These are phyloP conservation scores for Pseudopithomyces chartarum DNA, from an alignment of 2,329 filamentous ascomycete species.

Conservation along the genomic window DNA sequence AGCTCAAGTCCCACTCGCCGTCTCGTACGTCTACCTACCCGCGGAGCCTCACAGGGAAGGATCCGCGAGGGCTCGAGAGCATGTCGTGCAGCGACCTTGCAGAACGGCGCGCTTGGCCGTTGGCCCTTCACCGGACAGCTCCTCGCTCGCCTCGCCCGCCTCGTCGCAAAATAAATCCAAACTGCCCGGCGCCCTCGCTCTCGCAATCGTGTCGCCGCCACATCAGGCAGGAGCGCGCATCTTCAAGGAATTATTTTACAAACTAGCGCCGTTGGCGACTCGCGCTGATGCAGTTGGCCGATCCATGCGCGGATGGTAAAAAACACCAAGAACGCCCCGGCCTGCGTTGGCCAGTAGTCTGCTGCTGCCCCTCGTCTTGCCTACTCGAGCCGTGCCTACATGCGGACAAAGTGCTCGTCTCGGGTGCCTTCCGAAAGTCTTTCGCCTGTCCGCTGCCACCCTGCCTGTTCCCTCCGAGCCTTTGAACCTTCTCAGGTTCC, in stretches of 20 bases:
- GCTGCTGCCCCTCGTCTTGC: neutral
- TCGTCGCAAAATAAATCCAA: neutral
- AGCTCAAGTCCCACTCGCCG: conserved; percentile 39
- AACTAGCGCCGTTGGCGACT: conserved; percentile 1
- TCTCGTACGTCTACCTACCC: conserved; percentile 1
- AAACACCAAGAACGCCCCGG: neutral
- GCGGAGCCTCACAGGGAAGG: conserved; percentile 5
- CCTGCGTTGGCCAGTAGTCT: neutral
- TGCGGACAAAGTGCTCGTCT: neutral
- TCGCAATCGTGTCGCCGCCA: neutral
- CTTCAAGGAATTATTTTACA: neutral
- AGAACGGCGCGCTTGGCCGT: conserved; percentile 3
- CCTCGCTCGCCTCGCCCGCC: conserved; percentile 15
- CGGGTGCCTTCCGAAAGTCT: neutral
- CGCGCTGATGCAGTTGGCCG: conserved; percentile 5
- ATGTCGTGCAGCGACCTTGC: conserved; percentile 8
- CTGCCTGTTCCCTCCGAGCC: too few species aligned
- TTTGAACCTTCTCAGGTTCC: too few species aligned
- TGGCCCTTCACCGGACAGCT: conserved; percentile 27
- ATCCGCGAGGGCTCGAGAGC: conserved; percentile 4
- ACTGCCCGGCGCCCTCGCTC: neutral
- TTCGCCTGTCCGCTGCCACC: neutral
- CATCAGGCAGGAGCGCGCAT: conserved; percentile 2
- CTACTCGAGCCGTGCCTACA: neutral
- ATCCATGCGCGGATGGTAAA: conserved; percentile 1